Conservation (phyloP, 495 filamentous ascomycete species). For the Aspergillus campestris region DNA sequence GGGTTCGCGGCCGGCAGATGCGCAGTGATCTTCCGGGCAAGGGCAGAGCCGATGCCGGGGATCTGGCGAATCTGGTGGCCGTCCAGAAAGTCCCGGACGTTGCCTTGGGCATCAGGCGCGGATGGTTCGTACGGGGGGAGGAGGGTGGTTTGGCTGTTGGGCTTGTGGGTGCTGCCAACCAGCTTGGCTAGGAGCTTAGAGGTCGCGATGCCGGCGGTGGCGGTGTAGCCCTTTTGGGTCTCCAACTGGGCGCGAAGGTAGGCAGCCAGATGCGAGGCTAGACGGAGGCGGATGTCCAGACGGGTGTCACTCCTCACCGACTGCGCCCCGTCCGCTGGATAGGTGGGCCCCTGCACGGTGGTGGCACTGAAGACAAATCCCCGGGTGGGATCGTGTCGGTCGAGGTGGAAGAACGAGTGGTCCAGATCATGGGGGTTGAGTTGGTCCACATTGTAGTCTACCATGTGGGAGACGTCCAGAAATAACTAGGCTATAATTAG, state of each 20-base stretch:
- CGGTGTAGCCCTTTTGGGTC: slow-evolving; percentile 72
- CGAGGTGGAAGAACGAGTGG: slow-evolving; percentile 74
- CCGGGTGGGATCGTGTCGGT: slow-evolving; percentile 60
- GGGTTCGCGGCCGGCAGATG: slow-evolving; percentile 41
- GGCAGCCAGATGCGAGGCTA: slow-evolving; percentile 67
- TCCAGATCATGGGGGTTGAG: slow-evolving; percentile 57
- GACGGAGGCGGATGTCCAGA: slow-evolving; percentile 46
- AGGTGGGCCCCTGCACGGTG: slow-evolving; percentile 47
- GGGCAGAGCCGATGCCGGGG: slow-evolving; percentile 76
- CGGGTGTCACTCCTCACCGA: slow-evolving; percentile 1
- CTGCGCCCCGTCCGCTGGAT: slow-evolving; percentile 23
- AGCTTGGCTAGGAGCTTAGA: slow-evolving; percentile 80
- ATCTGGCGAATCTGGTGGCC: slow-evolving; percentile 69
- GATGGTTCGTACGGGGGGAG: slow-evolving; percentile 48
- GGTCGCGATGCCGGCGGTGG: slow-evolving; percentile 79
- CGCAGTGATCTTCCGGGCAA: slow-evolving; percentile 59
- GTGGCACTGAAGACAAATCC: slow-evolving; percentile 76
- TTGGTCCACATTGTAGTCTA: slow-evolving; percentile 66
- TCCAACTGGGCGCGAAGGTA: slow-evolving; percentile 66
- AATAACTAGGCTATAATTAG: slow-evolving; percentile 24
- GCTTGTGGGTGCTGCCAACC: slow-evolving; percentile 77
- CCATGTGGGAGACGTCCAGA: slow-evolving; percentile 75
- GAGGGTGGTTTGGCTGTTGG: slow-evolving; percentile 75
- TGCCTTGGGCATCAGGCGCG: slow-evolving; percentile 24
- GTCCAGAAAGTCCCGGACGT: slow-evolving; percentile 64